Evolutionary conservation across 108 stramenopile species (phyloP).

Genomic region (Nannochloropsis oceanica): DNA sequence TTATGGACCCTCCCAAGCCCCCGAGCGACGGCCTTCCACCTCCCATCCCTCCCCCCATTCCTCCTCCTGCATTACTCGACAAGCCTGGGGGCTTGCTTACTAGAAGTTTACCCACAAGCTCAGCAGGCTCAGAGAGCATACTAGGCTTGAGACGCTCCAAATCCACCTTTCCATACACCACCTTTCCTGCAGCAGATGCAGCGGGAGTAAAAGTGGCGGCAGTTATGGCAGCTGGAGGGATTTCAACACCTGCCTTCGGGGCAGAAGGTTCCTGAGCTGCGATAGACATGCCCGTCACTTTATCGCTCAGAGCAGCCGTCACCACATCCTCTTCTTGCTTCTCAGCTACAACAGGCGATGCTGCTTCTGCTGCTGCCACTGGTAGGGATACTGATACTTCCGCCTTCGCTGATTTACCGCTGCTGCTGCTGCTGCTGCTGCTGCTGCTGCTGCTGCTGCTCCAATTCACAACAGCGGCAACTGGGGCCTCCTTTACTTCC

Average conservation of each 20-base stretch:
- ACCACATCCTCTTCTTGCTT: too few relatives aligned
- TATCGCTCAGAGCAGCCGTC: neutral
- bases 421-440: too few relatives aligned
- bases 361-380: too few relatives aligned
- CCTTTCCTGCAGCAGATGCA: neutral
- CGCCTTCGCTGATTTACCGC: too few relatives aligned
- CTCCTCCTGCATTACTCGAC: neutral
- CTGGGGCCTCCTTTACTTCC: too few relatives aligned
- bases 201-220: too few relatives aligned
- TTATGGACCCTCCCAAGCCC: neutral
- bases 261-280: neutral
- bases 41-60: neutral
- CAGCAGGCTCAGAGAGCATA: neutral
- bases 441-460: too few relatives aligned
- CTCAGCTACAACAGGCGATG: too few relatives aligned
- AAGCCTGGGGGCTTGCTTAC: neutral
- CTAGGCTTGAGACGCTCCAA: neutral
- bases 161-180: neutral
- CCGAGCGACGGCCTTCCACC: neutral
- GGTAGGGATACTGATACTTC: too few relatives aligned
- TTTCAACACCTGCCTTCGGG: neutral
- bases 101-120: neutral
- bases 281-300: neutral
- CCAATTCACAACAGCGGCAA: too few relatives aligned
- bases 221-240: too few relatives aligned